Conservation (phyloP, 2,329 filamentous ascomycete genomes). For the Biscogniauxia marginata region DNA sequence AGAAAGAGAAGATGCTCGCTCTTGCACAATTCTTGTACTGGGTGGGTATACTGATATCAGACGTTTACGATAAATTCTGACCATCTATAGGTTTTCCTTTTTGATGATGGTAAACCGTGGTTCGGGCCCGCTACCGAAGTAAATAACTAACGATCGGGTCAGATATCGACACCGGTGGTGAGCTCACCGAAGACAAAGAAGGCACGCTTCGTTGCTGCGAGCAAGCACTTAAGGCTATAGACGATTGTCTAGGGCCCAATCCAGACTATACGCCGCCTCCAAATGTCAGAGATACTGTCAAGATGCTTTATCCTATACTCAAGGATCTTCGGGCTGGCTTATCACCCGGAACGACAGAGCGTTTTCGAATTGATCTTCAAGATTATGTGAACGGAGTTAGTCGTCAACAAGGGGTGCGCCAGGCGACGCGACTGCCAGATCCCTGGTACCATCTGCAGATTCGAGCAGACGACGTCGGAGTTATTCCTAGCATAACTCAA, state of each 20-base stretch:
- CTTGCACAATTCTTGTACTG: slow-evolving; percentile 31
- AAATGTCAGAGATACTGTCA: slow-evolving; percentile 21
- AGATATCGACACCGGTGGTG: slow-evolving; percentile 33
- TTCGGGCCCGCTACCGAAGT: not conserved
- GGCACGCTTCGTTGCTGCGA: slow-evolving; percentile 23
- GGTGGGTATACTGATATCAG: slow-evolving; percentile 13
- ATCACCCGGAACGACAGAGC: slow-evolving; percentile 19
- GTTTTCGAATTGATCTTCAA: slow-evolving; percentile 26
- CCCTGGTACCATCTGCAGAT: slow-evolving; percentile 31
- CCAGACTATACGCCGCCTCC: slow-evolving; percentile 23
- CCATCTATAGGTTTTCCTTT: slow-evolving; percentile 26
- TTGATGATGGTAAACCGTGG: slow-evolving; percentile 25
- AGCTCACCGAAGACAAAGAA: slow-evolving; percentile 27
- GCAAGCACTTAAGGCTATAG: slow-evolving; percentile 26
- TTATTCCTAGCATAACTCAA: slow-evolving; percentile 30
- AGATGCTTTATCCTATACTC: slow-evolving; percentile 30
- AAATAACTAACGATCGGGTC: not conserved
- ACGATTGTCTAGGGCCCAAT: slow-evolving; percentile 26
- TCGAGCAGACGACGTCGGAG: slow-evolving; percentile 29
- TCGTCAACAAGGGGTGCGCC: slow-evolving; percentile 28
- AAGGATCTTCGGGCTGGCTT: slow-evolving; percentile 24
- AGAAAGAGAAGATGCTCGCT: slow-evolving; percentile 27
- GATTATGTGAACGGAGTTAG: slow-evolving; percentile 29
- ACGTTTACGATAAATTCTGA: slow-evolving; percentile 3
- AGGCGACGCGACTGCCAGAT: slow-evolving; percentile 22